Base-by-base conservation (phyloP, 495 filamentous ascomycete genomes). In the Mytilinidion resinicola region DNA sequence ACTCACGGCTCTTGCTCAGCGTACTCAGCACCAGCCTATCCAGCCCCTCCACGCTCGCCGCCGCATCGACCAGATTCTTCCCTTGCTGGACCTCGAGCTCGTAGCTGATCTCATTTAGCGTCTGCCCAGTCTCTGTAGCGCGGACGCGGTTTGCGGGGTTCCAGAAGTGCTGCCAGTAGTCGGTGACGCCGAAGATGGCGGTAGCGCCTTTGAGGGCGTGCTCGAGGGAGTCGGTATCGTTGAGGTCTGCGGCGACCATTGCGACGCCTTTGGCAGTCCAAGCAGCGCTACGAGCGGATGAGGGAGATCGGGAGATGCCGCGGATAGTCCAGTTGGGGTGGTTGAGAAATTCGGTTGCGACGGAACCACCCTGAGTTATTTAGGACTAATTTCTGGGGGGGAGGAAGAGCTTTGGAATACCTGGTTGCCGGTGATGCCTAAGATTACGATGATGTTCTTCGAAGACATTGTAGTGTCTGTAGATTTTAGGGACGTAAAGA, bases 101-200 rank as follows among this genome's bases (percentile, higher is more conserved):
- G 36, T 50, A 57, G 9, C 42, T 43, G 30, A 55, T 19, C 20
- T 33, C 15, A 9, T 33, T 30, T 6, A 44, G 41, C 15, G 53
- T 21, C 30, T 55, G 8, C n/a, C 53, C 53, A 2, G 4, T 11
- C 15, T 55, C 21, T 12, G 15, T 17, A 7, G 53, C 53, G 7
- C 10, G 34, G 15, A 17, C 37, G 7, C 30, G 38, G 38, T 7
- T 55, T n/a, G 17, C 36, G 7, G 55, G 55, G 34, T 34, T 17
- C 15, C 42, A 20, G 30, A 21, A 57, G 7, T 62, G 34, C 1
- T 42, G 51, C 73, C 73, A 77, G 69, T 80, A 83, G 48, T 84
- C 78, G 0, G 80, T 84, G 48, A 76, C 74, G 53, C 71, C 67
- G 62, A 82, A 85, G 65, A 83, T 77, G 30, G 70, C 76, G 43